Conservation (phyloP, 495 filamentous ascomycete species). For the Rostrohypoxylon terebratum region DNA sequence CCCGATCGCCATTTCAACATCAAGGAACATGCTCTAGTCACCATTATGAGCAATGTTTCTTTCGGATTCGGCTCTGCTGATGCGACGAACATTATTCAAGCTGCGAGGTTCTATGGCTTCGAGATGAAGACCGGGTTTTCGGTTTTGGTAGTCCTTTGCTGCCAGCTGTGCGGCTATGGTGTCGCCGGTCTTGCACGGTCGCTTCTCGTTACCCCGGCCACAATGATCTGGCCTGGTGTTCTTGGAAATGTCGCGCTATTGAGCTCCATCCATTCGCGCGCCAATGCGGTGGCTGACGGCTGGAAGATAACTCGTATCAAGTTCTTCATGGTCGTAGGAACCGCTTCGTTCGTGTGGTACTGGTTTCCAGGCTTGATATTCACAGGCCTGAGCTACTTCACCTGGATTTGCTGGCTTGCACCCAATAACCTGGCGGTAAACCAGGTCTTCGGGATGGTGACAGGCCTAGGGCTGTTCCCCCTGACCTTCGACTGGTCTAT, state of each 20-base stretch:
- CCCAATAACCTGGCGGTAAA: slow-evolving; percentile 49
- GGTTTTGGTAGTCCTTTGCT: slow-evolving; percentile 50
- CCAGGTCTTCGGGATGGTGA: slow-evolving; percentile 49
- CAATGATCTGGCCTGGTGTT: slow-evolving; percentile 47
- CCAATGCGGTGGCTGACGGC: slow-evolving; percentile 41
- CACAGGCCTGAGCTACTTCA: slow-evolving; percentile 47
- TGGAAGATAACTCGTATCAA: slow-evolving; percentile 47
- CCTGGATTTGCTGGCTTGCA: slow-evolving; percentile 50
- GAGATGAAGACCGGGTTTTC: slow-evolving; percentile 58
- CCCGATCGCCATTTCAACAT: slow-evolving; percentile 57
- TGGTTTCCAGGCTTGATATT: slow-evolving; percentile 49
- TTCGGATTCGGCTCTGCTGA: slow-evolving; percentile 55
- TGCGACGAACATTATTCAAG: slow-evolving; percentile 61
- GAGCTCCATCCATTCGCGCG: slow-evolving; percentile 43
- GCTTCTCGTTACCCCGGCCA: slow-evolving; percentile 57
- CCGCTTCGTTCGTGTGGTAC: slow-evolving; percentile 45
- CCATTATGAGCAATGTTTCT: slow-evolving; percentile 50
- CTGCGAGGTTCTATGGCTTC: slow-evolving; percentile 58
- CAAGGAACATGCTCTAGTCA: slow-evolving; percentile 57
- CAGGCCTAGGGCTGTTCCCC: slow-evolving; percentile 48
- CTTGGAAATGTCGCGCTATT: slow-evolving; percentile 46
- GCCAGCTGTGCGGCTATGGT: slow-evolving; percentile 57
- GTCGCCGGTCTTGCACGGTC: slow-evolving; percentile 57
- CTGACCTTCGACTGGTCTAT: slow-evolving; percentile 50
- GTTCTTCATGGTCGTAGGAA: slow-evolving; percentile 47